phyloP scores from a whole-genome alignment of 1,284 basidiomycete genomes.

The Clitocybe nebularis region DNA sequence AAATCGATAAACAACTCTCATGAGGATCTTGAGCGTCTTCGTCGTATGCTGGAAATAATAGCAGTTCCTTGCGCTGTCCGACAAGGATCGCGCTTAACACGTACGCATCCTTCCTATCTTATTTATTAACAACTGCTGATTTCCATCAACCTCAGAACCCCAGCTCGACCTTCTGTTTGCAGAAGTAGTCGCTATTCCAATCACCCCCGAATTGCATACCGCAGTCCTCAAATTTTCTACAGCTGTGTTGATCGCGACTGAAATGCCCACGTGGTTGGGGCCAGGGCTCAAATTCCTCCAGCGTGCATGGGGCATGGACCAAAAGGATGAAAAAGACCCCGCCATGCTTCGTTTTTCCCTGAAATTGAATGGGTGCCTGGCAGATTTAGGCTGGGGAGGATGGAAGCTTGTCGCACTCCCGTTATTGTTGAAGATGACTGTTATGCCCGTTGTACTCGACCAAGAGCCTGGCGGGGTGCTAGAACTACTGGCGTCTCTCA shows the following conservation, averaged over 20 bases:
- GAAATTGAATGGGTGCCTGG: conserved; percentile 53
- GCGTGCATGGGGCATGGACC: conserved; percentile 33
- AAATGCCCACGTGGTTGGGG: conserved; percentile 62
- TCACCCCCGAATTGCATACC: conserved; percentile 34
- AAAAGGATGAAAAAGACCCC: conserved; percentile 9
- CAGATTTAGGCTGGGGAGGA: conserved; percentile 66
- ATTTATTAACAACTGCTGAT: not conserved
- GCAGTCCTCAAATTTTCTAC: conserved; percentile 47
- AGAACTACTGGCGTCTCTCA: conserved; percentile 48
- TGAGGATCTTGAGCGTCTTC: conserved; percentile 27
- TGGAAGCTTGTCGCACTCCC: conserved; percentile 68
- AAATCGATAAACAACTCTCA: conserved; percentile 14
- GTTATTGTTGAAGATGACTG: conserved; percentile 45
- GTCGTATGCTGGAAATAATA: conserved; percentile 44
- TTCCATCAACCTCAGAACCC: conserved; percentile 31
- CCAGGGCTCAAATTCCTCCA: conserved; percentile 59
- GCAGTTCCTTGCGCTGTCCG: conserved; percentile 54
- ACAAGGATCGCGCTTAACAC: conserved; percentile 57
- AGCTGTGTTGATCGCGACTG: conserved; percentile 53
- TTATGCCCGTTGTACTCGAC: conserved; percentile 38
- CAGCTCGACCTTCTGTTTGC: conserved; percentile 47
- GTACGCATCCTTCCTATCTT: conserved; percentile 33
- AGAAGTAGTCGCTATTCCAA: conserved; percentile 36
- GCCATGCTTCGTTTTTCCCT: conserved; percentile 38
- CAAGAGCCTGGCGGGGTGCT: conserved; percentile 35